Conservation (phyloP, 352 stramenopile genomes). For the Peronosclerospora sorghi region DNA sequence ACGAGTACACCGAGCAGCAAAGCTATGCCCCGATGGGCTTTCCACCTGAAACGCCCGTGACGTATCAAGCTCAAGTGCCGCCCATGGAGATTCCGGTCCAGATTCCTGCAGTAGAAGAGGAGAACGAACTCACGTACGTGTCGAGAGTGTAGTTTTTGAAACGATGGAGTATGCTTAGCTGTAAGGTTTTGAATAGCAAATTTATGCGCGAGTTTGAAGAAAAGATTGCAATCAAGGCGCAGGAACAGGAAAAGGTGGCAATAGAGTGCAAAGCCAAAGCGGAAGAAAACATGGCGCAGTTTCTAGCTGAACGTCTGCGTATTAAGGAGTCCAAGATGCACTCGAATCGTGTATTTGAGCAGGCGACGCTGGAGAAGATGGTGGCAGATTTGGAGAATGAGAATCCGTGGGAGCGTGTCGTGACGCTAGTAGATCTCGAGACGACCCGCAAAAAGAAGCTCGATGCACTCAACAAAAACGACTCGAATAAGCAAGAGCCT, state of each 20-base stretch:
- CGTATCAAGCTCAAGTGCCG: not conserved
- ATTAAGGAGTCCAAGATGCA: slow-evolving; percentile 87
- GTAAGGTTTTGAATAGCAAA: slow-evolving; percentile 20
- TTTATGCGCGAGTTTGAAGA: slow-evolving; percentile 67
- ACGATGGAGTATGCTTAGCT: not conserved
- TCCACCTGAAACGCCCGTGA: not conserved
- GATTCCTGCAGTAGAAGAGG: slow-evolving; percentile 46
- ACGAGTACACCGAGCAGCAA: slow-evolving; percentile 12
- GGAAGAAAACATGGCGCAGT: slow-evolving; percentile 60
- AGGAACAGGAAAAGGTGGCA: slow-evolving; percentile 64
- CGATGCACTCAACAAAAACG: slow-evolving; percentile 43
- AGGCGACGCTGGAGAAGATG: slow-evolving; percentile 91
- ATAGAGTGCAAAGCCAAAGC: slow-evolving; percentile 64
- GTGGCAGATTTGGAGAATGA: slow-evolving; percentile 90
- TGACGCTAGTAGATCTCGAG: slow-evolving; percentile 89
- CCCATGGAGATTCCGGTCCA: slow-evolving; percentile 20
- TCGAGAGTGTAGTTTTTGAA: not conserved
- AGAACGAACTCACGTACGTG: slow-evolving; percentile 66
- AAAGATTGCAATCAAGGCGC: slow-evolving; percentile 50
- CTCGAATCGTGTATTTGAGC: slow-evolving; percentile 88
- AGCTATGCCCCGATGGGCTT: slow-evolving; percentile 20
- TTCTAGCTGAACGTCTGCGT: slow-evolving; percentile 71
- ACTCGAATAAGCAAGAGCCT: slow-evolving; percentile 30
- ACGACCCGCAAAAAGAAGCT: slow-evolving; percentile 63
- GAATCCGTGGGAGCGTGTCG: slow-evolving; percentile 90